Evolutionary conservation across 2,329 filamentous ascomycete genomes (phyloP).

Genomic region (Arthrocladium fulminans): DNA sequence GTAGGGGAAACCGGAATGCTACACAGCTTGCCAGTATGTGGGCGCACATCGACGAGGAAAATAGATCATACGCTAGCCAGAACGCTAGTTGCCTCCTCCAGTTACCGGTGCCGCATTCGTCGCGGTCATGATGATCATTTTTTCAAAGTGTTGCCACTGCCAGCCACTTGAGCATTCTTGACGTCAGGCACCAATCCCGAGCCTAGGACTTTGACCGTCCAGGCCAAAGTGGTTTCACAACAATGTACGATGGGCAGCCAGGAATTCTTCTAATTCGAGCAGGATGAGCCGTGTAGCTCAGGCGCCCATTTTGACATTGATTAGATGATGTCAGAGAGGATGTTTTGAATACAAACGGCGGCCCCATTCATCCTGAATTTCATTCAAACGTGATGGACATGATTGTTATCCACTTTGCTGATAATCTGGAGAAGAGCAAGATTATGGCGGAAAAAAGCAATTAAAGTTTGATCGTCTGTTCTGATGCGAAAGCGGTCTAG

Average conservation of each 20-base stretch:
- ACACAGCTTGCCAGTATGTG: background rate
- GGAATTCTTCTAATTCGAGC: background rate
- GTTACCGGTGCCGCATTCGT: background rate
- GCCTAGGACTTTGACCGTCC: background rate
- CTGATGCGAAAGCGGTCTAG: background rate
- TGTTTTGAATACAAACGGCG: background rate
- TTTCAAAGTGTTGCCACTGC: background rate
- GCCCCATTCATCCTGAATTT: background rate
- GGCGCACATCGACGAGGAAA: background rate
- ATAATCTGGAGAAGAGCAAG: background rate
- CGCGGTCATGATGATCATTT: background rate
- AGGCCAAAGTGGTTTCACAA: background rate
- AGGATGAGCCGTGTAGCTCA: background rate
- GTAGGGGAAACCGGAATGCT: too few relatives aligned
- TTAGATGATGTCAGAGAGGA: background rate
- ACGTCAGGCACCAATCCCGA: background rate
- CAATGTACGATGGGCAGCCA: background rate
- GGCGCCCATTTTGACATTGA: background rate
- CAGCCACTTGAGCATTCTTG: background rate
- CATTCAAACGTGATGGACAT: background rate
- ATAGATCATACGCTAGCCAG: background rate
- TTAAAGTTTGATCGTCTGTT: background rate
- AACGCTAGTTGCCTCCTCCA: background rate
- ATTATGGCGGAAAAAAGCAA: background rate
- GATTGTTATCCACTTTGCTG: background rate